Percentiles rank a stretch among this genome's conserved stretches.
Evolutionary conservation across 78 protist genomes (phyloP).

Genomic region (Protostelium mycophagum): DNA sequence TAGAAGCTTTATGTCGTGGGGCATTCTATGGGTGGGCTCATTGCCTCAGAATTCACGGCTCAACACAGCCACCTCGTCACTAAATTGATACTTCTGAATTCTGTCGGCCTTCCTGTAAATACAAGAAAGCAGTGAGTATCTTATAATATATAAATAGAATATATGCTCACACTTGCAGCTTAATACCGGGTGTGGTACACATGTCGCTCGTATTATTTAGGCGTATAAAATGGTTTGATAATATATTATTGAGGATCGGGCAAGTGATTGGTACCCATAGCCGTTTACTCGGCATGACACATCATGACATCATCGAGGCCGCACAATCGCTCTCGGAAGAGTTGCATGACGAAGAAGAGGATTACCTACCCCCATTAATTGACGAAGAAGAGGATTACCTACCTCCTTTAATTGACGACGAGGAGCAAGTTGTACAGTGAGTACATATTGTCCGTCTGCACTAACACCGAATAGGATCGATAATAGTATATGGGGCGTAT

Average conservation of each 20-base stretch:
- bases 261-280: neutral
- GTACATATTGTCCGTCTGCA: too few relatives aligned
- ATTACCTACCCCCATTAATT: neutral
- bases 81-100: neutral
- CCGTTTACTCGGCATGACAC: neutral
- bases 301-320: neutral
- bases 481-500: too few relatives aligned
- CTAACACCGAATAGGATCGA: too few relatives aligned
- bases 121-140: neutral
- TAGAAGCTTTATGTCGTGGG: neutral
- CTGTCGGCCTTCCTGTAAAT: neutral
- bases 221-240: neutral
- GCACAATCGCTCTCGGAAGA: neutral
- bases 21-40: neutral
- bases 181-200: neutral
- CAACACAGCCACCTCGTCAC: neutral
- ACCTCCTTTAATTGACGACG: too few relatives aligned
- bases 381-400: neutral
- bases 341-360: neutral
- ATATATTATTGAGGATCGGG: neutral
- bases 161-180: neutral
- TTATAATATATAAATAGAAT: neutral
- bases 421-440: too few relatives aligned
- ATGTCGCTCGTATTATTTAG: neutral
- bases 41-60: neutral